These are phyloP conservation scores for Alternaria arbusti DNA, from an alignment of 2,329 filamentous ascomycete species.

Conservation along the genomic window DNA sequence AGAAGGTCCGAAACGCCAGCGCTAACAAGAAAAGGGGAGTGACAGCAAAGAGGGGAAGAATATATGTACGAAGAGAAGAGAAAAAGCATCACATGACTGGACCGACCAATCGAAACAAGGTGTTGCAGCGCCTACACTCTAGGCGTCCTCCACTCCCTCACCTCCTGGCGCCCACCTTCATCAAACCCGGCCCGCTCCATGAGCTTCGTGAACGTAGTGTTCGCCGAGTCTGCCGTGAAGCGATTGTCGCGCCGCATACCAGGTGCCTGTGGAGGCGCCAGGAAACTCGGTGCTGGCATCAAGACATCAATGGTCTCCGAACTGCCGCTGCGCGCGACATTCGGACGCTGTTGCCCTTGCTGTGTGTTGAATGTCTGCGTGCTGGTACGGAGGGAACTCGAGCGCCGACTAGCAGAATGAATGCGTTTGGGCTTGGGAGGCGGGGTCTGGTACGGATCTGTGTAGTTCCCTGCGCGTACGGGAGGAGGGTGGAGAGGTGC, in stretches of 20 bases:
- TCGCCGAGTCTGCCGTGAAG: slow-evolving; percentile 35
- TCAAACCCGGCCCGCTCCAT: slow-evolving; percentile 53
- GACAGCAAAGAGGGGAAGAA: not conserved
- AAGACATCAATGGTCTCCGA: slow-evolving; percentile 55
- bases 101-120: not conserved
- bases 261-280: slow-evolving; percentile 39
- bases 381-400: slow-evolving; percentile 20
- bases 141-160: slow-evolving; percentile 34
- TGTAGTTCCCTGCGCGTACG: slow-evolving; percentile 35
- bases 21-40: slow-evolving; percentile 1
- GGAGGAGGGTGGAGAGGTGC: slow-evolving; percentile 23
- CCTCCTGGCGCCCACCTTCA: slow-evolving; percentile 33
- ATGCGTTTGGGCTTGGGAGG: slow-evolving; percentile 32
- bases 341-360: slow-evolving; percentile 1
- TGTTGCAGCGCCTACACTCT: not conserved
- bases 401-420: slow-evolving; percentile 22
- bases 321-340: slow-evolving; percentile 36
- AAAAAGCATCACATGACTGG: not conserved
- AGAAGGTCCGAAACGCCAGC: slow-evolving; percentile 12
- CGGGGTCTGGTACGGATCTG: slow-evolving; percentile 43
- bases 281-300: slow-evolving; percentile 48
- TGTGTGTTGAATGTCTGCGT: slow-evolving; percentile 10
- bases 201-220: slow-evolving; percentile 51
- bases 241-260: slow-evolving; percentile 40
- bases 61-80: not conserved